Conservation (phyloP, 2,329 filamentous ascomycete genomes). For the Hypoxylon sp. region DNA sequence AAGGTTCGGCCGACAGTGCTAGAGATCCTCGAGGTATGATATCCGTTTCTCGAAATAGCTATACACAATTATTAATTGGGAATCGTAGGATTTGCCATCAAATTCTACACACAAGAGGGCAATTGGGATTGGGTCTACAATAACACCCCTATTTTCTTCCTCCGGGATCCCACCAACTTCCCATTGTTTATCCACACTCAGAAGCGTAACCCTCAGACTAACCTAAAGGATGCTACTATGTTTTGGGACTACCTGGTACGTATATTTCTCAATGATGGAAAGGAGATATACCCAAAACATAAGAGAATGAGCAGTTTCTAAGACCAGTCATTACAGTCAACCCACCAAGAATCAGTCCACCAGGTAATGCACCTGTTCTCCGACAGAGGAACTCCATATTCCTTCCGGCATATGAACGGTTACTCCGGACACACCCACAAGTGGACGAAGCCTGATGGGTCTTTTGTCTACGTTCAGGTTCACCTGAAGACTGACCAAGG, state of each 20-base stretch:
- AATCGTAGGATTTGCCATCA: conserved; percentile 72
- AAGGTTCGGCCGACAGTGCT: conserved; percentile 76
- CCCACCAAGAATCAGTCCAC: conserved; percentile 73
- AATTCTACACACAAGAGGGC: conserved; percentile 79
- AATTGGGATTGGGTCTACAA: conserved; percentile 84
- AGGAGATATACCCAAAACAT: neutral
- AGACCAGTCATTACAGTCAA: conserved; percentile 53
- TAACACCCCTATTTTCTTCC: conserved; percentile 84
- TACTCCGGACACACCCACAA: conserved; percentile 79
- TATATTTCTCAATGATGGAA: neutral
- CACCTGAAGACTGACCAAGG: conserved; percentile 75
- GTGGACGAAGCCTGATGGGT: conserved; percentile 74
- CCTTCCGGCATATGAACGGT: conserved; percentile 76
- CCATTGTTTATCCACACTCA: conserved; percentile 83
- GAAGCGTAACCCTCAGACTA: conserved; percentile 80
- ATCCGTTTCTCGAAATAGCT: neutral
- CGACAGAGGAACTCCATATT: conserved; percentile 75
- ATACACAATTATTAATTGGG: conserved; percentile 25
- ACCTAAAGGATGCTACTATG: conserved; percentile 76
- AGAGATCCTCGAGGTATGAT: conserved; percentile 63
- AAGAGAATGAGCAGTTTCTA: conserved; percentile 3
- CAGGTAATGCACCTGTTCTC: conserved; percentile 77
- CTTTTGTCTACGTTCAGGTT: conserved; percentile 75
- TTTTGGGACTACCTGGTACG: conserved; percentile 62
- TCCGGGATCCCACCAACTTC: conserved; percentile 81